Evolutionary conservation across 345 rosid species (phyloP).

Genomic region (Mangifera indica): DNA sequence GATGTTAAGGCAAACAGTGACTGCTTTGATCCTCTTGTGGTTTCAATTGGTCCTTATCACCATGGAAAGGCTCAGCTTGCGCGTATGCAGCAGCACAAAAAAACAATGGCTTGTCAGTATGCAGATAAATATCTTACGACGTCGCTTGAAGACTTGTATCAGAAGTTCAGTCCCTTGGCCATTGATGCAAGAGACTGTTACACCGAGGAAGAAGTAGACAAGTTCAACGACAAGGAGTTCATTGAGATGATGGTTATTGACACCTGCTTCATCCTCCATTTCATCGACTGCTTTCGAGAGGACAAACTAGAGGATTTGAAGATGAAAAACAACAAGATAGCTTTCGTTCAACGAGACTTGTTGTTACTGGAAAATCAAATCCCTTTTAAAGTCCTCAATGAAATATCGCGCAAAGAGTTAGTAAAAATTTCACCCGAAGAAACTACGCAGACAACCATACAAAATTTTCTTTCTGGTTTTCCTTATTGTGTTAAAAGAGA

Average conservation of each 20-base stretch:
- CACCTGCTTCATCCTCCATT: neutral
- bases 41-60: conserved; percentile 29
- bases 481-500: neutral
- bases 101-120: neutral
- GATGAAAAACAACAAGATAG: conserved; percentile 1
- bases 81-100: neutral
- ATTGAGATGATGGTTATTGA: conserved; percentile 25
- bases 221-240: neutral
- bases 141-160: neutral
- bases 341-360: conserved; percentile 1
- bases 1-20: neutral
- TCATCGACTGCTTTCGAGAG: neutral
- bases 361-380: conserved; percentile 11
- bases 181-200: neutral
- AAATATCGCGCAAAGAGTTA: too few species aligned
- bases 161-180: conserved; percentile 4
- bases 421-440: neutral
- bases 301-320: neutral
- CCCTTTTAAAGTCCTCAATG: neutral
- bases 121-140: neutral
- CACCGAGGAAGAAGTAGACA: neutral
- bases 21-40: conserved; percentile 20
- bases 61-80: neutral
- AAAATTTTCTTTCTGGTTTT: neutral
- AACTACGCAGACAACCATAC: neutral